Base-by-base conservation (phyloP, 2,329 filamentous ascomycete species). In the Chaetomiaceae sp. region DNA sequence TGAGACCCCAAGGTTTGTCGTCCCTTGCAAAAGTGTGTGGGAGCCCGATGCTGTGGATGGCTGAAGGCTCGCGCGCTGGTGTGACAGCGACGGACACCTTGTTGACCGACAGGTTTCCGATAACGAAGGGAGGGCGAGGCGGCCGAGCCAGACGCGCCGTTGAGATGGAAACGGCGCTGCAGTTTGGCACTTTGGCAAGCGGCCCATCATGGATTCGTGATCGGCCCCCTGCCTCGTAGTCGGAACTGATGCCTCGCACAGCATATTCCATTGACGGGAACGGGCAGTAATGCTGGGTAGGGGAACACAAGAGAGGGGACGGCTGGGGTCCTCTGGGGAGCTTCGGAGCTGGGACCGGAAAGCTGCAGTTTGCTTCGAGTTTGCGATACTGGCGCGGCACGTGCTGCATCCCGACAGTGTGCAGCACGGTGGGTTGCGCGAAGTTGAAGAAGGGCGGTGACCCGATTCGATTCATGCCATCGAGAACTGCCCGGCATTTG, bases 221-320 rank as follows among this genome's bases (percentile, higher is more conserved):
- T 12, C 23, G 34, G 50, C 12, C 15, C 3, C 14, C 7, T 6
- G 34, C n/a, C 25, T 34, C 42, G 14, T 49, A 33, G 53, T 44
- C 36, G 44, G 22, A 12, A 15, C 20, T 36, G 25, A 20, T 46
- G 39, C 37, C 46, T 54, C 33, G 43, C 37, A 47, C 42, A 3
- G 43, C 47, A 51, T 43, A 29, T 44, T 53, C n/a, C n/a, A 55
- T 56, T 22, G 55, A 38, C 31, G 55, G 55, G 14, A 33, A 25
- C n/a, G 11, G 17, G 43, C 48, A 53, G 33, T 7, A 0, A 20
- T 31, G 33, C 34, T 38, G 25, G 23, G 15, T 2, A 22, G 8
- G n/a, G 31, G 3, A 29, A 11, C 31, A 45, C 15, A 47, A 31
- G 8, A 43, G 34, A 34, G 25, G 34, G 37, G 12, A 40, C 14